phyloP scores from a whole-genome alignment of 139 green algal genomes.

The Klebsormidium nitens region DNA sequence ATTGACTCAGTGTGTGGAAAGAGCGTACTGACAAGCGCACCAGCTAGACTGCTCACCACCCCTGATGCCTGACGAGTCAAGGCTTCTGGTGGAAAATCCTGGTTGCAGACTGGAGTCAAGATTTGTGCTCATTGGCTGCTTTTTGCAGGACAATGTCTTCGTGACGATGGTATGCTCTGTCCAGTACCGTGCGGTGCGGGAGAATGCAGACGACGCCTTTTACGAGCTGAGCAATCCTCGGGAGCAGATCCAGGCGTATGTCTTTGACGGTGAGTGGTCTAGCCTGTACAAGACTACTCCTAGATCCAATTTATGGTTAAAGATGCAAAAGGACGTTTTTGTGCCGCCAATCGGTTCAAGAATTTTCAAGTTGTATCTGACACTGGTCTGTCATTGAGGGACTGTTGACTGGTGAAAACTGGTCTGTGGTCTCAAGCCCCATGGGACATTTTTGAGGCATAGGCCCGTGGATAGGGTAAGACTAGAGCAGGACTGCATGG shows the following conservation, averaged over 20 bases:
- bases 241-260: slow-evolving; percentile 47
- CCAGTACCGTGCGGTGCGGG: slow-evolving; percentile 32
- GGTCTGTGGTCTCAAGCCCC: neutral
- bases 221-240: slow-evolving; percentile 41
- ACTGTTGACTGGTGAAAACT: too few relatives aligned
- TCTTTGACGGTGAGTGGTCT: slow-evolving; percentile 66
- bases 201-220: slow-evolving; percentile 35
- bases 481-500: too few relatives aligned
- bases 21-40: too few relatives aligned
- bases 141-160: slow-evolving; percentile 42
- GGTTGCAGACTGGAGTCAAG: too few relatives aligned
- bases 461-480: too few relatives aligned
- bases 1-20: too few relatives aligned
- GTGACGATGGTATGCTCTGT: slow-evolving; percentile 35
- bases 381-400: neutral
- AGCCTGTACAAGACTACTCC: slow-evolving; percentile 56
- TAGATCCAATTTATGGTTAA: neutral
- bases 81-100: too few relatives aligned
- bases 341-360: neutral
- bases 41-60: too few relatives aligned
- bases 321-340: neutral
- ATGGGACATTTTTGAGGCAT: neutral
- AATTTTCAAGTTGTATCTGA: neutral
- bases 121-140: too few relatives aligned
- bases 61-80: too few relatives aligned